Evolutionary conservation across 2,329 filamentous ascomycete species (phyloP), one percentile per base, ranked within the genome.

Genomic region (Pestalotiopsis sp.): DNA sequence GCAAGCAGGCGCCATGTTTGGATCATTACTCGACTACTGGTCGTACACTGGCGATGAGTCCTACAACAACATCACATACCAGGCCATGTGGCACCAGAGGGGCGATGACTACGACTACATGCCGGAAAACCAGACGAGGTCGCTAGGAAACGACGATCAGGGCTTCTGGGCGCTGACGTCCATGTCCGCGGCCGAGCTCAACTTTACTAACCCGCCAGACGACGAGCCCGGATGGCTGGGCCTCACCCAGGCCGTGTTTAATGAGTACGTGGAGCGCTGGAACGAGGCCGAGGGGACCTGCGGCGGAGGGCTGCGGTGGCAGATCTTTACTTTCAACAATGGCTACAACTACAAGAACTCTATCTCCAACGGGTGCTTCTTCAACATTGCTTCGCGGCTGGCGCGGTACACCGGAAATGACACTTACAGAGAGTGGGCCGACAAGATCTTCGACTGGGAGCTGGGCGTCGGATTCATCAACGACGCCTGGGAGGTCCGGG

Each of bases 101-200:
- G 88, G 89, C 49, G 80, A 84, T n/a, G 84, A 88, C 70, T 75
- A 78, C 13, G 87, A 92, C 76, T 92, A 86, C 76, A 91, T 92
- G 89, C 91, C 91, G 3, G 75, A 78, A 17, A 91, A 91, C 77
- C 89, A 91, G 78, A 90, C 88, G 4, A 79, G 82, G 60, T 85
- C 85, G 1, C 79, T 86, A 70, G 91, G 91, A 71, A 93, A 93
- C 79, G 92, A 94, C 71, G 92, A 93, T 74, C 92, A 93, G 78
- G 91, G 92, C 5, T 95, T 96, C 80, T 97, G 93, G 93, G 92
- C 88, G 17, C 87, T 96, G 83, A 89, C 93, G 1, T 92, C 91
- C 69, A 92, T 97, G 85, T 87, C 88, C 11, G 93, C 93, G 2
- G 91, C 92, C 49, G 93, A 97, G 80, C 88, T 91, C 74, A 90